Percentiles rank a stretch among this genome's conserved stretches.
phyloP scores from a whole-genome alignment of 441 rosid species.

The Viola pubescens region DNA sequence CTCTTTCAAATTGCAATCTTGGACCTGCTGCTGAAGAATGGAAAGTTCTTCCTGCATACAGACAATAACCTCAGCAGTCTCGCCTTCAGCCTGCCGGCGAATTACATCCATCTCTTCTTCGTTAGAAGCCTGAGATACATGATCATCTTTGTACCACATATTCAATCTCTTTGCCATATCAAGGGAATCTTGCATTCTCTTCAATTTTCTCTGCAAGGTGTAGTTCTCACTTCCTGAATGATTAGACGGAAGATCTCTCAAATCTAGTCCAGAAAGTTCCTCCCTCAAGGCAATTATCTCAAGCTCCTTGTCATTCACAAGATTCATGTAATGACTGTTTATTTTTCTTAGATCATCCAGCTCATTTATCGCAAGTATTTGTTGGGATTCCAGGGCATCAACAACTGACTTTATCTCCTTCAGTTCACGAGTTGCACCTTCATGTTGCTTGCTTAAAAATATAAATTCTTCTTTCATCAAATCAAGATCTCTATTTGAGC shows the following conservation, averaged over 20 bases:
- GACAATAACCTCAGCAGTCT: constrained; percentile 89
- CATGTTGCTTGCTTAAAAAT: constrained; percentile 37
- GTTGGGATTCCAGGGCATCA: constrained; percentile 87
- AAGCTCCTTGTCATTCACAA: constrained; percentile 46
- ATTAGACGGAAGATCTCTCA: constrained; percentile 35
- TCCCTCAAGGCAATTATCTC: constrained; percentile 50
- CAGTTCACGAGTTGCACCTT: constrained; percentile 42
- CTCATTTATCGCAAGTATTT: constrained; percentile 56
- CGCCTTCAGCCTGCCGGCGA: constrained; percentile 86
- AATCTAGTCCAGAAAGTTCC: constrained; percentile 41
- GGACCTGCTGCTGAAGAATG: constrained; percentile 74
- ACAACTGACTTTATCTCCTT: constrained; percentile 59
- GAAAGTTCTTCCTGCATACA: constrained; percentile 92
- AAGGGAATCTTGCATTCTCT: constrained; percentile 84
- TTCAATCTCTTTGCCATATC: constrained; percentile 82
- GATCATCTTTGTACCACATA: constrained; percentile 56
- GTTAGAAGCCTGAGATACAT: constrained; percentile 51
- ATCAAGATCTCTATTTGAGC: constrained; percentile 51
- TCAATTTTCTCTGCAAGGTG: constrained; percentile 44
- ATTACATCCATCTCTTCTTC: constrained; percentile 78
- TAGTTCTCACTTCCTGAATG: constrained; percentile 30
- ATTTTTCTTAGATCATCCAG: constrained; percentile 57
- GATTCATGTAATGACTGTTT: constrained; percentile 40
- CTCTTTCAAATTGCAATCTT: constrained; percentile 66
- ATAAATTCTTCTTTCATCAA: constrained; percentile 41